phyloP scores from a whole-genome alignment of 2,329 filamentous ascomycete genomes.

The Epichloe glyceriae region DNA sequence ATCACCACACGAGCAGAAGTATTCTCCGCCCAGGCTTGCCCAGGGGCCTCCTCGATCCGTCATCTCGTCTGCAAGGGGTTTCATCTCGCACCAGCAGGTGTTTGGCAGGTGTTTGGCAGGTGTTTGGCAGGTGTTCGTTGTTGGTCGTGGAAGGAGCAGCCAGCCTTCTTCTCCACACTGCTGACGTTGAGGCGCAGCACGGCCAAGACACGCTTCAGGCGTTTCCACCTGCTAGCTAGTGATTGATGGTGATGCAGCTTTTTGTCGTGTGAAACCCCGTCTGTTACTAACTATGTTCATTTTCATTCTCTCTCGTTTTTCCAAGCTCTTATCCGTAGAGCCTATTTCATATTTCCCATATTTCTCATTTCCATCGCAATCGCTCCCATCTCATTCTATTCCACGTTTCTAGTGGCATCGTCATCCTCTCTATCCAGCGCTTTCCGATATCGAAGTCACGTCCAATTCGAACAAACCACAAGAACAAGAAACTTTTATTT shows the following conservation, averaged over 20 bases:
- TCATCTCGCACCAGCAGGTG: background rate
- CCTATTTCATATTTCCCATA: background rate
- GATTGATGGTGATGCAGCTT: too few relatives aligned
- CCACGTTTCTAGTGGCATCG: background rate
- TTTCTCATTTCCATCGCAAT: too few relatives aligned
- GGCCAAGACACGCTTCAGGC: background rate
- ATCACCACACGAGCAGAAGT: too few relatives aligned
- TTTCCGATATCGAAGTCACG: background rate
- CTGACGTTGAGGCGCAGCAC: slow-evolving; percentile 6
- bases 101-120: too few relatives aligned
- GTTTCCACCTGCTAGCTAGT: background rate
- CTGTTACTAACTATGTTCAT: too few relatives aligned
- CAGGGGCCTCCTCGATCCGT: background rate
- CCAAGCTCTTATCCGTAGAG: background rate
- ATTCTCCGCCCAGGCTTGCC: too few relatives aligned
- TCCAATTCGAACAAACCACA: background rate
- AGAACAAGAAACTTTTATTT: background rate
- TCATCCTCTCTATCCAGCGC: background rate
- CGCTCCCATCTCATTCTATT: too few relatives aligned
- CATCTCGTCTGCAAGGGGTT: background rate
- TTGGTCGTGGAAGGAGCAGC: background rate
- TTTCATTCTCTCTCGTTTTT: background rate
- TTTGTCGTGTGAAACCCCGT: background rate
- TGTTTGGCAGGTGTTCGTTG: background rate
- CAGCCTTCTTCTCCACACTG: background rate